phyloP scores from a whole-genome alignment of 176 grass and related monocot genomes.

The Triticum dicoccoides region DNA sequence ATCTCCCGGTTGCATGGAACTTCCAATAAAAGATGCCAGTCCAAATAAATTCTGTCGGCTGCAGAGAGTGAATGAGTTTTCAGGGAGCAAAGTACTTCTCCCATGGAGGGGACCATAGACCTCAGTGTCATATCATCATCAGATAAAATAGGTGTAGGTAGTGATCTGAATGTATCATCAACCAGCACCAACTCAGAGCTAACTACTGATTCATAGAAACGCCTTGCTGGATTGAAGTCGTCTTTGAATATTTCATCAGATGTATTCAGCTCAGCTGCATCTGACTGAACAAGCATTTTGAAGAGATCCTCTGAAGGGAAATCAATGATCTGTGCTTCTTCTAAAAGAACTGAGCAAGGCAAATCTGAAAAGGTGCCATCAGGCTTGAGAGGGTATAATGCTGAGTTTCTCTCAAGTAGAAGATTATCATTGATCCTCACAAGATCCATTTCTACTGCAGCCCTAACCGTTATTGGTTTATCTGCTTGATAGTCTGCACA shows the following conservation, averaged over 20 bases:
- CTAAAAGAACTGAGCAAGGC: constrained; percentile 64
- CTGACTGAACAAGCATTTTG: constrained; percentile 56
- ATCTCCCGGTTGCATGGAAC: constrained; percentile 61
- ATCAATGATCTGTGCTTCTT: constrained; percentile 73
- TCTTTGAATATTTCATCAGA: constrained; percentile 60
- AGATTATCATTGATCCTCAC: constrained; percentile 58
- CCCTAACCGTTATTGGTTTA: constrained; percentile 42
- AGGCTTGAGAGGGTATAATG: constrained; percentile 62
- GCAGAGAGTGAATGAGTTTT: constrained; percentile 62
- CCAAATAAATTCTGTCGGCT: constrained; percentile 87
- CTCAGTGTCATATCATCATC: constrained; percentile 67
- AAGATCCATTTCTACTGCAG: constrained; percentile 73
- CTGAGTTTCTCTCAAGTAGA: constrained; percentile 57
- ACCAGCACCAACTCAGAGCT: constrained; percentile 70
- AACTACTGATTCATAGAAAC: constrained; percentile 76
- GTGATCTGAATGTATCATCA: constrained; percentile 81
- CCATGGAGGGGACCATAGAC: constrained; percentile 24
- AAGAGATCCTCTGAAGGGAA: constrained; percentile 51
- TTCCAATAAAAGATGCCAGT: constrained; percentile 87
- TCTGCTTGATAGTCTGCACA: constrained; percentile 35
- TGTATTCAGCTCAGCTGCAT: constrained; percentile 39
- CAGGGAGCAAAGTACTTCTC: constrained; percentile 52
- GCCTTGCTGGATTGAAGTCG: constrained; percentile 42
- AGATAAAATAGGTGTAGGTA: constrained; percentile 71
- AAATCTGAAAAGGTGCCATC: constrained; percentile 59